Evolutionary conservation across 495 filamentous ascomycete species (phyloP).

Genomic region (Glonium stellatum): DNA sequence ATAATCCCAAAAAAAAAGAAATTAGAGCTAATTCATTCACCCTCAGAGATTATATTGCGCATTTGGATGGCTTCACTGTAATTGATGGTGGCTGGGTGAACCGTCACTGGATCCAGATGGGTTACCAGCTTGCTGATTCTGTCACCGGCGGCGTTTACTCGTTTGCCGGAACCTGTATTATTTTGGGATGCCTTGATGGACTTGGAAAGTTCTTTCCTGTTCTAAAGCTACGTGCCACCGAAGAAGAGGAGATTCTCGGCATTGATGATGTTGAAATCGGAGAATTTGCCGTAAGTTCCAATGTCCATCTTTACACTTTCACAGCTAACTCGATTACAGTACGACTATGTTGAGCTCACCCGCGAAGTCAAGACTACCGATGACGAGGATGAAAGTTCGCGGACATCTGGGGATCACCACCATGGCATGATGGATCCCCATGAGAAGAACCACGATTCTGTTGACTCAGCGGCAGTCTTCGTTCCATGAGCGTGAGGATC

Average conservation of each 20-base stretch:
- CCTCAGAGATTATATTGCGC: constrained; percentile 71
- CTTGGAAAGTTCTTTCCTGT: constrained; percentile 82
- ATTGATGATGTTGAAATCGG: constrained; percentile 95
- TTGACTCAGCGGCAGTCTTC: constrained; percentile 22
- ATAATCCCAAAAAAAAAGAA: not conserved
- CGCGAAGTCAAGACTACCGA: constrained; percentile 55
- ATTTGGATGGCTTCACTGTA: constrained; percentile 65
- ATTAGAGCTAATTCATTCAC: constrained; percentile 6
- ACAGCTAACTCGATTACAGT: constrained; percentile 40
- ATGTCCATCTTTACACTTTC: constrained; percentile 1
- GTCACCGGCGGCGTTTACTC: constrained; percentile 77
- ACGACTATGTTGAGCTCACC: constrained; percentile 92
- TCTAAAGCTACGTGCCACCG: constrained; percentile 67
- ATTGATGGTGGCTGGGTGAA: constrained; percentile 90
- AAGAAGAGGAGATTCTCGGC: constrained; percentile 83
- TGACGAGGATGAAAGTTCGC: constrained; percentile 25
- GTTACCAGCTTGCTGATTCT: constrained; percentile 83
- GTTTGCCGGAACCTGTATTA: constrained; percentile 76
- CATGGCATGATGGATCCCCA: constrained; percentile 9
- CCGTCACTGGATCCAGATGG: constrained; percentile 81
- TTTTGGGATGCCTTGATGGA: constrained; percentile 53
- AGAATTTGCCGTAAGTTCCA: constrained; percentile 71
- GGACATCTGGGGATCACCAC: constrained; percentile 15
- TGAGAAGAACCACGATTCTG: constrained; percentile 28
- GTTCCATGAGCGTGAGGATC: constrained; percentile 16